phyloP scores from a whole-genome alignment of 2,329 filamentous ascomycete species.

The Aspergillus jensenii region DNA sequence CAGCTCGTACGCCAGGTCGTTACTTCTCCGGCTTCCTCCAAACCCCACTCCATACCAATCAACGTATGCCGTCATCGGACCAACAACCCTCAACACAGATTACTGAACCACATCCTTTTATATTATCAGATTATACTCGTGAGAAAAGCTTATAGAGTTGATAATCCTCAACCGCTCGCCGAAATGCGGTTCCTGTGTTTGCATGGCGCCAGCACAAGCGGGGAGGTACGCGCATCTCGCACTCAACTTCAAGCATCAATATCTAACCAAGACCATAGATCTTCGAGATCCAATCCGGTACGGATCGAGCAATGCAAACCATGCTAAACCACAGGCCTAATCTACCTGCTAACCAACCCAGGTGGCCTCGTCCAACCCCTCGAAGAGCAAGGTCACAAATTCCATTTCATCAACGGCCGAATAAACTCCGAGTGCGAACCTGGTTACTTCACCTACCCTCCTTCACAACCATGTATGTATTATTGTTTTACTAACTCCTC shows the following conservation, averaged over 20 bases:
- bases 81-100: neutral
- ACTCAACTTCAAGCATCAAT: neutral
- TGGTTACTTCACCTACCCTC: slow-evolving; percentile 20
- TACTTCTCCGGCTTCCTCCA: neutral
- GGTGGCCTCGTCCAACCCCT: slow-evolving; percentile 30
- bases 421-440: slow-evolving; percentile 24
- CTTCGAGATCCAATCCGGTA: slow-evolving; percentile 35
- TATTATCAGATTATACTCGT: neutral
- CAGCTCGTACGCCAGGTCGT: neutral
- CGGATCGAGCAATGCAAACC: neutral
- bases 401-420: slow-evolving; percentile 30
- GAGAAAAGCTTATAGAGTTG: neutral
- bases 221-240: slow-evolving; percentile 23
- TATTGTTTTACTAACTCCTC: neutral
- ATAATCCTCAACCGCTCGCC: neutral
- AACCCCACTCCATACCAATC: slow-evolving; percentile 2
- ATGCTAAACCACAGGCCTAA: neutral
- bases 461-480: neutral
- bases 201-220: slow-evolving; percentile 32
- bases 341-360: slow-evolving; percentile 12
- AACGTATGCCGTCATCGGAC: slow-evolving; percentile 3
- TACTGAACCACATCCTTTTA: neutral
- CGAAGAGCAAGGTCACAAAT: slow-evolving; percentile 27
- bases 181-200: slow-evolving; percentile 35
- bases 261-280: slow-evolving; percentile 22